Base-by-base conservation (phyloP, 805 yeast genomes). In the Saccharomyces kudriavzevii region DNA sequence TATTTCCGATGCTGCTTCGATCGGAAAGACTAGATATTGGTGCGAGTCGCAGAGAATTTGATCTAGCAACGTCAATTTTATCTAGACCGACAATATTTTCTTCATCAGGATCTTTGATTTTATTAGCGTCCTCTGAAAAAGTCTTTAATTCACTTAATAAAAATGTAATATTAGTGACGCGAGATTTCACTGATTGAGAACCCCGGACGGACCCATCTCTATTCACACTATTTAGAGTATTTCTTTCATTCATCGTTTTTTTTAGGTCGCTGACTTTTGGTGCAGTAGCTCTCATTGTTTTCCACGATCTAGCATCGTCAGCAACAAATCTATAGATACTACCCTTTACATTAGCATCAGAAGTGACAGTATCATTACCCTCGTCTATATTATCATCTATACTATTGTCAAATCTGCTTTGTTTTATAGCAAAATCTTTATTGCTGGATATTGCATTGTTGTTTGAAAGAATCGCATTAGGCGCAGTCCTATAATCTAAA, bases 121-220 rank as follows among this genome's bases (percentile, higher is more conserved):
- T 65, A 24, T 60, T 55, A 14, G 56, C 60, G 22, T 62, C 63
- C 29, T 50, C 56, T 29, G 59, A 61, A 31, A 54, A 50, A 45
- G 60, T 65, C 35, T 65, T 64, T 20, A 70, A 54, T 54, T 70
- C 73, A 48, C 63, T 62, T 13, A 70, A 56, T 45, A 70, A 59
- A 50, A 70, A 70, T 5, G 73, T 68, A 5, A 70, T 69, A 53
- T 70, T 68, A 10, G 72, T 70, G 3, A 70, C 66, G 50, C 64
- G 65, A 2, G 73, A 70, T 51, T 63, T 69, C 3, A 70, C 69
- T 6, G 72, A 69, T 51, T 68, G 71, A 5, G 72, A 61, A 4
- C 70, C 71, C 24, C 60, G 56, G 27, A 65, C 22, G 1, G 64
- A 51, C 11, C 43, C 28, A 27, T 24, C 49, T 26, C 40, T 31